These are phyloP conservation scores for Jimgerdemannia flammicorona DNA, from an alignment of 192 early-diverging fungal species.

Conservation along the genomic window DNA sequence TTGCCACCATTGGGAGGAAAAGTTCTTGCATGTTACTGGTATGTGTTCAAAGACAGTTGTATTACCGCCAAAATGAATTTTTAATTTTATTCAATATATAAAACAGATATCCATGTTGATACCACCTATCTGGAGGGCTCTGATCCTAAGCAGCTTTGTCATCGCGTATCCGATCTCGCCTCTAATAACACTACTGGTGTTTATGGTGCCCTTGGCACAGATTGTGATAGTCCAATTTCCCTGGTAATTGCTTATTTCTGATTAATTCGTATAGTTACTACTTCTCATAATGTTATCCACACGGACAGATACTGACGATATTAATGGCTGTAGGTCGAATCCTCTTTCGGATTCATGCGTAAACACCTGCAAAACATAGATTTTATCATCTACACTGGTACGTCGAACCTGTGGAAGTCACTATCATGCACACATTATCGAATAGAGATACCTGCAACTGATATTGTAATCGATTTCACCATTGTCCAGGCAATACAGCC, in stretches of 20 bases:
- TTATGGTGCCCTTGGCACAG: constrained; percentile 28
- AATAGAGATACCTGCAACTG: not conserved
- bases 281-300: too few species aligned
- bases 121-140: constrained; percentile 21
- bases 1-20: constrained; percentile 1
- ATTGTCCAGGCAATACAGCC: constrained; percentile 16
- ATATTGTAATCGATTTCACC: not conserved
- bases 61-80: not conserved
- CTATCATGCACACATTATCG: not conserved
- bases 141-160: constrained; percentile 28
- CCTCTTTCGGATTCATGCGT: constrained; percentile 28
- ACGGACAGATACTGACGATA: too few species aligned
- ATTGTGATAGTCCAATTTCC: constrained; percentile 29
- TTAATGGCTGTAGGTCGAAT: not conserved
- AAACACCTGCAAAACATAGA: constrained; percentile 20
- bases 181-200: constrained; percentile 22
- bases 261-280: not conserved
- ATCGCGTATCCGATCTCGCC: constrained; percentile 14
- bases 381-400: constrained; percentile 41
- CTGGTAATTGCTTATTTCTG: constrained; percentile 10
- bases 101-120: constrained; percentile 39
- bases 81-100: not conserved
- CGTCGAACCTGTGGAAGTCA: too few species aligned
- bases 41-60: not conserved
- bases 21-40: constrained; percentile 33